Base-by-base conservation (phyloP, 768 basidiomycete species). In the Mycena kentingensis region DNA sequence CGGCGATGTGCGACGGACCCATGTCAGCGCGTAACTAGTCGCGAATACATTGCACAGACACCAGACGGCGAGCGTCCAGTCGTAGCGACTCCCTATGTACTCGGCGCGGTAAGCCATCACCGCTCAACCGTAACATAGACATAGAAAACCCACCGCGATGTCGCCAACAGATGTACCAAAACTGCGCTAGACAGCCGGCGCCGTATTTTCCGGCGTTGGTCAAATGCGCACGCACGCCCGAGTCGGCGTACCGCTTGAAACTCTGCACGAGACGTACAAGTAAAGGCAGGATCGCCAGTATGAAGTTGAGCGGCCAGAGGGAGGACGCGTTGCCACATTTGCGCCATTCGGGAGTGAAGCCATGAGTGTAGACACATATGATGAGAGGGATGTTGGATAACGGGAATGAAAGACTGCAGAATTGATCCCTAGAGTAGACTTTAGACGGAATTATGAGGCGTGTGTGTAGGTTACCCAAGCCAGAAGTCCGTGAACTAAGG, bases 191-290 rank as follows among this genome's bases (percentile, higher is more conserved):
- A 6, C 95, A 83, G 1, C 87, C 87, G 45, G 76, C 70, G 3
- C 72, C 76, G 60, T 95, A 96, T 71, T 95, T 95, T 5, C 93
- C 93, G 7, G 83, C 93, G 63, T 99, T 99, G 65, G 97, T 81
- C 28, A 98, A 70, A 76, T 98, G 96, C 0, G 87, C 88, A 13
- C 70, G 60, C 36, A 87, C 65, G 31, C 74, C 73, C 3, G 93
- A 92, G 64, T 98, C 97, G 43, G 70, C 71, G 65, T 88, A 98
- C 73, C 96, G 93, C 57, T 85, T 87, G 39, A 97, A 58, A 65
- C 88, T 90, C 69, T 99, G 97, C 11, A 90, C 74, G 31, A 93
- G 65, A 71, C 97, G 95, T 25, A 83, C 77, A 2, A 88, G 46
- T 12, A 90, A 78, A 0, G 97, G 95, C 2, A 95, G 57, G 12